Conservation (phyloP, 2,329 filamentous ascomycete genomes). For the Elsinoe arachidis region DNA sequence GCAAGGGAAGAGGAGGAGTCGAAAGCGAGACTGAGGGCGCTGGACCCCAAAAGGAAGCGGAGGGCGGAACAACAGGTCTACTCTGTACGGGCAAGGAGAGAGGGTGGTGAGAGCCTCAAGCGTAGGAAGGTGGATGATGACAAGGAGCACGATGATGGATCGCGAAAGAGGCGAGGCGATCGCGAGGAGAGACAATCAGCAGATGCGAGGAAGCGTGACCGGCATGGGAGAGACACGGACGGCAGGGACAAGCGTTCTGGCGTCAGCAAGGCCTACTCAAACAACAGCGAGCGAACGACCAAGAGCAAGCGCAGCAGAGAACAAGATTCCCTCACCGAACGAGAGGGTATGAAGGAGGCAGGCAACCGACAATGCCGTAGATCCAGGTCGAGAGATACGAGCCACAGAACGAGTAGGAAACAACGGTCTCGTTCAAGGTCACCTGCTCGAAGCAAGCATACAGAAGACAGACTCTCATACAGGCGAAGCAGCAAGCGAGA, state of each 20-base stretch:
- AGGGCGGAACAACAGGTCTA: slow-evolving; percentile 16
- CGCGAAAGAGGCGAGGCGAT: neutral
- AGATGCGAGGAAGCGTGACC: neutral
- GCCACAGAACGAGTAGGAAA: neutral
- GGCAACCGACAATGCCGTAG: neutral
- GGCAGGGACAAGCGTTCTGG: no score
- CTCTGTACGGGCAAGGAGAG: slow-evolving; percentile 14
- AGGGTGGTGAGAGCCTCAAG: slow-evolving; percentile 46
- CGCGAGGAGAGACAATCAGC: neutral
- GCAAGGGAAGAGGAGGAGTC: slow-evolving; percentile 79
- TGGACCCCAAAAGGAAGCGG: slow-evolving; percentile 30
- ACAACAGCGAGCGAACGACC: no score
- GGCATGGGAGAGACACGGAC: no score
- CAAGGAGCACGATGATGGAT: neutral
- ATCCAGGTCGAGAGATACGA: neutral
- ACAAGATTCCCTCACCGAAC: no score
- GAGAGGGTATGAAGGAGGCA: no score
- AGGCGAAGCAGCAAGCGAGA: neutral
- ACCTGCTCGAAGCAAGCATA: neutral
- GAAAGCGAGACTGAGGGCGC: slow-evolving; percentile 55
- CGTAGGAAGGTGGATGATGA: neutral
- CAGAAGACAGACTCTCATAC: neutral
- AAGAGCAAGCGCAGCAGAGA: no score
- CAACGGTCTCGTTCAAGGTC: neutral
- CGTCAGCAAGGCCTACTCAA: no score